phyloP scores from a whole-genome alignment of 352 stramenopile species.

The Phytophthora hybrid region DNA sequence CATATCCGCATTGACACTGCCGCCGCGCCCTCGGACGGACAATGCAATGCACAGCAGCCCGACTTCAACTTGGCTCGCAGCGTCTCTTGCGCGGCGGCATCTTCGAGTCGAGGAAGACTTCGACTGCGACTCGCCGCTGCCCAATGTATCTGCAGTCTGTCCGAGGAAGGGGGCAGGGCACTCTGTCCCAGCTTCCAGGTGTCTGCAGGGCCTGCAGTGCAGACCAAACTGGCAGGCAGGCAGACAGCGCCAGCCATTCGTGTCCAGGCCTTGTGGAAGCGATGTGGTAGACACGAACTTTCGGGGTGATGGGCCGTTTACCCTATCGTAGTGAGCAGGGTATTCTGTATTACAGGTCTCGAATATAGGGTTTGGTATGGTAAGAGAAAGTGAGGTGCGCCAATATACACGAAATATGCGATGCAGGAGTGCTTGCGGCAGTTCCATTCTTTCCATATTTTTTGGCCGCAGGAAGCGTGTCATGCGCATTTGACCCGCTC shows the following conservation, averaged over 20 bases:
- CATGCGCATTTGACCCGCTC: neutral
- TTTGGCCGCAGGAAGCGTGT: neutral
- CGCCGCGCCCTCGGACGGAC: too few relatives aligned
- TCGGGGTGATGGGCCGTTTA: neutral
- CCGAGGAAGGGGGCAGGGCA: too few relatives aligned
- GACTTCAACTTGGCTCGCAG: neutral
- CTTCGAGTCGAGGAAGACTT: too few relatives aligned
- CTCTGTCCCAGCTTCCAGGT: too few relatives aligned
- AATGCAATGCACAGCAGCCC: neutral
- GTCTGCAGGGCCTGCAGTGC: too few relatives aligned
- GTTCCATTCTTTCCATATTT: conserved; percentile 1
- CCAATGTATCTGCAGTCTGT: too few relatives aligned
- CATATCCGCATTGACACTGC: too few relatives aligned
- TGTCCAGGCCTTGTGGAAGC: too few relatives aligned
- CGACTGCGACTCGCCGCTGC: too few relatives aligned
- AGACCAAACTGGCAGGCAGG: neutral
- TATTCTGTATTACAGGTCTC: neutral
- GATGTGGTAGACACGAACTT: neutral
- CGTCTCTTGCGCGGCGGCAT: neutral
- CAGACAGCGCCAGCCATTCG: too few relatives aligned
- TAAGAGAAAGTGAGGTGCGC: neutral
- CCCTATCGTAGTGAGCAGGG: neutral
- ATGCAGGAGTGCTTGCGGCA: neutral
- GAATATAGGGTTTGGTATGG: neutral
- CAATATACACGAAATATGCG: neutral